Evolutionary conservation across 495 filamentous ascomycete species (phyloP), one percentile per base, ranked within the genome.

Genomic region (Penicillium soppii): DNA sequence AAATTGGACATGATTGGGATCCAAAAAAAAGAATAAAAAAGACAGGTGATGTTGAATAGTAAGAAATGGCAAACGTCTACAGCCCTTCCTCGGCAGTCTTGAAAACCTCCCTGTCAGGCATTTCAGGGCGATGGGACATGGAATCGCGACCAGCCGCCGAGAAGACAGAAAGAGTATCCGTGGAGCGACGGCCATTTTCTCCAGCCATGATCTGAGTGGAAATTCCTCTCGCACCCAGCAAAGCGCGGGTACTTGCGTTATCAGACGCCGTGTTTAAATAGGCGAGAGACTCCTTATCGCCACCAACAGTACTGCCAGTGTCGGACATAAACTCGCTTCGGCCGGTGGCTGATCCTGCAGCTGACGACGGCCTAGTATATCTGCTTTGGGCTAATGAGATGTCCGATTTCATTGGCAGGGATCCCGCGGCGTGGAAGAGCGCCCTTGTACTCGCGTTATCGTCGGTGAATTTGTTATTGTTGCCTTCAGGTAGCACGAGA

Each of bases 381-480:
- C 50, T 55, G 17, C 43, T 41, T 30, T 59, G 54, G 4, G 62
- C 10, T 12, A 63, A 30, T 13, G 61, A 58, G 3, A 51, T 23
- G 40, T 71, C 63, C 1, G 62, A 61, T 2, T 51, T 59, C 41
- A 59, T 55, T 1, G 62, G 58, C 2, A 72, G 57, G 10, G 57
- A 62, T 4, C 68, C 70, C 4, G 61, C 50, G 1, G 57, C 71
- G 50, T 69, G 66, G 50, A 70, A 70, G 7, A 74, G 58, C 4
- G 65, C 59, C 36, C 65, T 58, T 4, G 71, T 74, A 52, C 69
- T 73, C 0, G 68, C 63, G 23, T 66, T 70, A 13, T 73, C 69
- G 12, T 70, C 61, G 0, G 37, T 56, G 33, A 66, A 47, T 26
- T 59, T 66, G 22, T 38, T 54, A 7, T 62, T 63, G 37, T 71